Base-by-base conservation (phyloP, 805 yeast genomes). In the Cyberlindnera sargentensis region DNA sequence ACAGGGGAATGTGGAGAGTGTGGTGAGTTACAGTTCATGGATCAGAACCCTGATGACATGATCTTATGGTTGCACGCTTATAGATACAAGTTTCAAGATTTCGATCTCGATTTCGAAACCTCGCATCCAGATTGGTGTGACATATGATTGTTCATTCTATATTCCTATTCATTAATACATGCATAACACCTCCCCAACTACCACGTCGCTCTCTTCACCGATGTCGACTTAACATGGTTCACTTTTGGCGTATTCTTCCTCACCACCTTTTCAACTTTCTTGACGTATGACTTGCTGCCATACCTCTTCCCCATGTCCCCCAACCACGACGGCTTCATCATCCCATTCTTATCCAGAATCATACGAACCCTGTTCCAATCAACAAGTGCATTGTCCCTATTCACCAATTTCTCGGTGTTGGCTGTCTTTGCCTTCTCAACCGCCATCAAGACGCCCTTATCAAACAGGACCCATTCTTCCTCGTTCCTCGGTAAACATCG, bases 21-120 rank as follows among this genome's bases (percentile, higher is more conserved):
- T 42, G 55, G 42, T 3, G 55, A 50, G 10, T 39, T 39, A 9
- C 31, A 45, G 29, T 53, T 49, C 36, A 41, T 45, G 10, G 51
- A 50, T 31, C 53, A 48, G 1, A 31, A 40, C 5, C 9, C 27
- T 4, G 47, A 49, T 8, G 48, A 44, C 10, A 20, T 57, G 47
- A 38, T 47, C 4, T 42, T 57, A 20, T 57, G 56, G 56, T 39
- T 57, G 15, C 61, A 57, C 45, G 53, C 58, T 3, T 50, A 42
- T 15, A 50, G 41, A 26, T 57, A 53, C 40, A 33, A 37, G n/a
- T 46, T 52, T 30, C 50, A 55, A 25, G 41, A 45, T 8, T 45
- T 37, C 30, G 9, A 15, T 15, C 20, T 15, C 20, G 37, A 45
- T 8, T 55, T 48, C 37, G 42, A 51, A 39, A 48, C 61, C 1